These are phyloP conservation scores for Magnolia sinica DNA, from an alignment of 164 flowering plant species.

Conservation along the genomic window DNA sequence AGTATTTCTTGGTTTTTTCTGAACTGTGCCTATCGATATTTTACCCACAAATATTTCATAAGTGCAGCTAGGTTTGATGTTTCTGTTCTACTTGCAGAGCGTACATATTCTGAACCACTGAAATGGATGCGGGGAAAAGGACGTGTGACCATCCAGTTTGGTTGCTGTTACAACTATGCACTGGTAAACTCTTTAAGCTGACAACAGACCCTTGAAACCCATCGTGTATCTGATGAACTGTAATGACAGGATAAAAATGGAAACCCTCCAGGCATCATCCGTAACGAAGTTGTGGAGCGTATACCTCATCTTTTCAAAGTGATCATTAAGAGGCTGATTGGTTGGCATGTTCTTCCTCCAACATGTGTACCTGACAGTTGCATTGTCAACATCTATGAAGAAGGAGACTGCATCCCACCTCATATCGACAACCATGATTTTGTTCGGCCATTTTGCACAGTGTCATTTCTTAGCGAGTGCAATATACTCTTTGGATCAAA, in stretches of 20 bases:
- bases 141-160: slow-evolving; percentile 88
- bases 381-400: slow-evolving; percentile 91
- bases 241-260: slow-evolving; percentile 77
- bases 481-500: slow-evolving; percentile 74
- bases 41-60: no score
- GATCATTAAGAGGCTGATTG: slow-evolving; percentile 73
- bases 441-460: slow-evolving; percentile 90
- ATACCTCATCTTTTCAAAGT: slow-evolving; percentile 78
- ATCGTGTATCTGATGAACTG: background rate
- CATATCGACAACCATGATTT: slow-evolving; percentile 94
- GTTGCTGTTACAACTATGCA: slow-evolving; percentile 96
- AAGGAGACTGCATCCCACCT: slow-evolving; percentile 97
- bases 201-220: background rate
- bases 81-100: slow-evolving; percentile 39
- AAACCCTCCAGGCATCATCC: slow-evolving; percentile 88
- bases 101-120: slow-evolving; percentile 75
- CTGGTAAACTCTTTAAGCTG: slow-evolving; percentile 30
- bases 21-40: no score
- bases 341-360: slow-evolving; percentile 91
- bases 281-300: slow-evolving; percentile 64
- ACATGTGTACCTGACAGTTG: slow-evolving; percentile 93
- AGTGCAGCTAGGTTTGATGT: background rate
- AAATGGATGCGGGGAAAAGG: slow-evolving; percentile 99
- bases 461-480: slow-evolving; percentile 92
- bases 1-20: no score